Evolutionary conservation across 495 filamentous ascomycete genomes (phyloP).

Genomic region (Chaetomium tenue): DNA sequence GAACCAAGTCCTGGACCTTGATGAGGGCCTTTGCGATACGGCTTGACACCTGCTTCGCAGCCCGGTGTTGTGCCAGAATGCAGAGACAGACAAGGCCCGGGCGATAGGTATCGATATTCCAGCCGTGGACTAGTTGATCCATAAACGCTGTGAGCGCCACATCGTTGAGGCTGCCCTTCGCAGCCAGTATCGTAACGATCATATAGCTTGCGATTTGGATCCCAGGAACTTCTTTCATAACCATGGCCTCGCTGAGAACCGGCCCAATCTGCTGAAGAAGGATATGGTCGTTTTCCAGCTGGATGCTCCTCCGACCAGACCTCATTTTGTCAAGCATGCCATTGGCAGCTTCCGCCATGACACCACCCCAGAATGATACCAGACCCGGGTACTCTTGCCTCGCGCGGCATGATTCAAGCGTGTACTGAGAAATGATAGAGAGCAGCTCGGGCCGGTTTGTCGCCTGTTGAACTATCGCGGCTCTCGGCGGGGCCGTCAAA

Average conservation of each 20-base stretch:
- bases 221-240: conserved; percentile 68
- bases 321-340: conserved; percentile 71
- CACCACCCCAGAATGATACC: conserved; percentile 82
- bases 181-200: conserved; percentile 78
- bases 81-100: conserved; percentile 78
- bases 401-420: conserved; percentile 63
- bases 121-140: conserved; percentile 75
- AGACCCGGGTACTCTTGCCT: conserved; percentile 70
- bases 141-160: conserved; percentile 73
- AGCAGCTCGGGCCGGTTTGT: conserved; percentile 70
- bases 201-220: conserved; percentile 85
- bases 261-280: conserved; percentile 72
- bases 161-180: conserved; percentile 75
- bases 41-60: conserved; percentile 64
- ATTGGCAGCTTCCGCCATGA: conserved; percentile 76
- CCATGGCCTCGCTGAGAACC: conserved; percentile 69
- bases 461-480: conserved; percentile 75
- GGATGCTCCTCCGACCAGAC: conserved; percentile 65
- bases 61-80: conserved; percentile 72
- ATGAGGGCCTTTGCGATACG: conserved; percentile 67
- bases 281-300: conserved; percentile 72
- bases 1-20: conserved; percentile 58
- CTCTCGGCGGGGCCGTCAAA: conserved; percentile 68
- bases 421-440: conserved; percentile 67
- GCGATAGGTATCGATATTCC: conserved; percentile 65